A percentile compares a stretch with the other conserved stretches of the same genome.
Conservation (phyloP, 176 grass and related monocot species). For the Triticum urartu region DNA sequence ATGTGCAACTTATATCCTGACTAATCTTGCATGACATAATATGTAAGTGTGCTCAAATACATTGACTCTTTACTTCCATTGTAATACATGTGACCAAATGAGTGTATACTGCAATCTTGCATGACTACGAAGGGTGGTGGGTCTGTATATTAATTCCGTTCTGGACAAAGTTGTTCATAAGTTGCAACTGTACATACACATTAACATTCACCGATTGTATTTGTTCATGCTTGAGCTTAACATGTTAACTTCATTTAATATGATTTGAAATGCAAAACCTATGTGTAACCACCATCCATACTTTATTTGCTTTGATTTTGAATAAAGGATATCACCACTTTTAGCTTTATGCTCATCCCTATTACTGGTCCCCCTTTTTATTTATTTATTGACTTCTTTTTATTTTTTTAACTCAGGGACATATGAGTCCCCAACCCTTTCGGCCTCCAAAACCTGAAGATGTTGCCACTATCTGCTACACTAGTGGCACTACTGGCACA, state of each 20-base stretch:
- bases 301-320: neutral
- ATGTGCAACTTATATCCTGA: neutral
- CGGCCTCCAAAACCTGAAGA: slow-evolving; percentile 82
- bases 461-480: slow-evolving; percentile 89
- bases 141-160: neutral
- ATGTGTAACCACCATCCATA: neutral
- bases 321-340: neutral
- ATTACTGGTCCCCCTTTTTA: neutral
- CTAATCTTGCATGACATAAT: neutral
- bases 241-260: slow-evolving; percentile 7
- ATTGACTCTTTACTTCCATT: neutral
- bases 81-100: neutral
- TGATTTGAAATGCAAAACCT: neutral
- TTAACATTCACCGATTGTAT: neutral
- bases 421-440: slow-evolving; percentile 55
- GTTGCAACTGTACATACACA: neutral
- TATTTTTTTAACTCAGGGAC: slow-evolving; percentile 48
- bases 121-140: neutral
- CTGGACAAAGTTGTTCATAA: neutral
- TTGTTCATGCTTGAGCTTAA: neutral
- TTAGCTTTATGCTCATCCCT: slow-evolving; percentile 13
- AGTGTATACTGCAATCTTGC: neutral
- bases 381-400: neutral
- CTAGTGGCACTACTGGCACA: slow-evolving; percentile 91
- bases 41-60: neutral